Conservation (phyloP, 768 basidiomycete genomes). For the Serendipita sp. region DNA sequence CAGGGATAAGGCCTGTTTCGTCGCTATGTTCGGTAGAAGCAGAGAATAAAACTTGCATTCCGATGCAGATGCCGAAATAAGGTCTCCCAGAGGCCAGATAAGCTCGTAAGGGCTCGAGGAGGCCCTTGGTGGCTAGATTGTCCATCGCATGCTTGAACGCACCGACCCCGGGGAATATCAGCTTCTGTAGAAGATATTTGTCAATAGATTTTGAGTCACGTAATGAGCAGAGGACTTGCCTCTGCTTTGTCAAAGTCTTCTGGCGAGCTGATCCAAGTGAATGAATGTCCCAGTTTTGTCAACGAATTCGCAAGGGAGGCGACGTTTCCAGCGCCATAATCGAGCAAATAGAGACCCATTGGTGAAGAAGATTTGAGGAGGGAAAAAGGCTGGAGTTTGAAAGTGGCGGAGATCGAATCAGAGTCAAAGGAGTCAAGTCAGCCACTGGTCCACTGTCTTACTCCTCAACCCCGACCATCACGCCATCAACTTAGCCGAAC, state of each 20-base stretch:
- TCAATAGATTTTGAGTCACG: constrained; percentile 8
- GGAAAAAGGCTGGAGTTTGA: neutral
- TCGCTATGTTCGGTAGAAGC: constrained; percentile 63
- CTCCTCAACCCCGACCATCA: neutral
- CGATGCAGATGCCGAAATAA: constrained; percentile 97
- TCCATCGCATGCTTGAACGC: constrained; percentile 78
- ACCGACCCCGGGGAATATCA: constrained; percentile 95
- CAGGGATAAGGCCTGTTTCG: constrained; percentile 22
- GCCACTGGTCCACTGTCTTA: too few relatives aligned
- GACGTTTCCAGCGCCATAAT: constrained; percentile 93
- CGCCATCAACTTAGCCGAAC: constrained; percentile 3
- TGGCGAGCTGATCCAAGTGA: constrained; percentile 71
- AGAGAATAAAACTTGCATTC: constrained; percentile 89
- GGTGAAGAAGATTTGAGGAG: neutral
- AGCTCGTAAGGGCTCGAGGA: constrained; percentile 59
- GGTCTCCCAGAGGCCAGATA: constrained; percentile 82
- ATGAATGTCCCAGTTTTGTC: constrained; percentile 63
- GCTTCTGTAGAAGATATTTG: constrained; percentile 38
- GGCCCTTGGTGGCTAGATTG: constrained; percentile 52
- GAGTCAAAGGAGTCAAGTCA: neutral
- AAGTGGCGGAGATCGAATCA: neutral
- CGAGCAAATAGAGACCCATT: constrained; percentile 71
- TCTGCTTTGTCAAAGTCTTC: constrained; percentile 77
- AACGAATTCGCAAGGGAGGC: constrained; percentile 88
- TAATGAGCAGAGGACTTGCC: constrained; percentile 35